These are phyloP conservation scores for Helicosporidium sp. DNA, from an alignment of 139 green algal species.

Conservation along the genomic window DNA sequence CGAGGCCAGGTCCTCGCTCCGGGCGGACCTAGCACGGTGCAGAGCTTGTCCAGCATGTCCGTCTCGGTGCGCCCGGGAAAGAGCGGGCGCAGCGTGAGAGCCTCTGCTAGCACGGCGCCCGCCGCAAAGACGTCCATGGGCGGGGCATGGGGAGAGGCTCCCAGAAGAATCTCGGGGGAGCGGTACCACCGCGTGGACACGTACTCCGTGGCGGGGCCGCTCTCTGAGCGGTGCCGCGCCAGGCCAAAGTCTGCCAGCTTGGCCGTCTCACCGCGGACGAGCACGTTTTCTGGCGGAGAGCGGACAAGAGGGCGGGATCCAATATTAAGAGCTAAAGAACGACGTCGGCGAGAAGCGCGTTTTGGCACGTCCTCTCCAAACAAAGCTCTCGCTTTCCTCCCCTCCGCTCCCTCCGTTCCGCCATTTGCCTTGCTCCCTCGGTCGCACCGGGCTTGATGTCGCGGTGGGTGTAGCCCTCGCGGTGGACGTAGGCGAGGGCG, in stretches of 20 bases:
- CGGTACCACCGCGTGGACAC: conserved; percentile 74
- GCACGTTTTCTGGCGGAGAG: conserved; percentile 61
- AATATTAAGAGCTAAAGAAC: neutral
- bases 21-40: conserved; percentile 66
- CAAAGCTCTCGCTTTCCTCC: too few relatives aligned
- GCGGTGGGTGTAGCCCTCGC: conserved; percentile 80
- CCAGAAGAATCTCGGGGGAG: conserved; percentile 71
- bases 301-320: neutral
- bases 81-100: conserved; percentile 79
- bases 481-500: conserved; percentile 82
- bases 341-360: neutral
- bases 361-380: too few relatives aligned
- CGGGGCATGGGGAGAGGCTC: conserved; percentile 57
- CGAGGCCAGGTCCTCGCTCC: conserved; percentile 62
- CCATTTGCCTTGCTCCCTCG: too few relatives aligned
- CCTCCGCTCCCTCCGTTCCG: too few relatives aligned
- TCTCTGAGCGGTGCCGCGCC: conserved; percentile 36
- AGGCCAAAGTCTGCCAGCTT: conserved; percentile 96
- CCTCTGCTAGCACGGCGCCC: conserved; percentile 85
- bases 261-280: conserved; percentile 59
- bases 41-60: conserved; percentile 72
- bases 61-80: conserved; percentile 57
- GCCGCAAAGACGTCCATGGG: conserved; percentile 87
- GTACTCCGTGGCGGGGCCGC: conserved; percentile 40
- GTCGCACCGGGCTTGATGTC: conserved; percentile 82